Evolutionary conservation across 1,284 basidiomycete genomes (phyloP).

Genomic region (Jaminaea rosea): DNA sequence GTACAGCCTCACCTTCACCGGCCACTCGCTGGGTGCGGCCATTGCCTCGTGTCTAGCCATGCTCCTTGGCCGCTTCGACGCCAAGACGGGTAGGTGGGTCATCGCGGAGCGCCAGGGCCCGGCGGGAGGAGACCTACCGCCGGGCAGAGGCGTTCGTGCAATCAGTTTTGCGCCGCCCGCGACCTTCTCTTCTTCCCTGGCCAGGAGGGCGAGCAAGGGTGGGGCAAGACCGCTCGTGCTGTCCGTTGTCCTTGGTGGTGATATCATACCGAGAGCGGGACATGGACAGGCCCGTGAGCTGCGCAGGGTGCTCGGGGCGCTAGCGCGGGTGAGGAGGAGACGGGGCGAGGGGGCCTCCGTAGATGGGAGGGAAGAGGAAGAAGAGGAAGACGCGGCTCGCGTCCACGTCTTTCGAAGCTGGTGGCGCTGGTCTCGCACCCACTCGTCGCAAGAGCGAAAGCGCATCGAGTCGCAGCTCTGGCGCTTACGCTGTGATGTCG

Average conservation of each 20-base stretch:
- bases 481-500: conserved; percentile 41
- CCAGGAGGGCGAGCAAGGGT: conserved; percentile 18
- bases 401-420: conserved; percentile 37
- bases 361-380: conserved; percentile 6
- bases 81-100: conserved; percentile 28
- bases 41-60: conserved; percentile 41
- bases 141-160: conserved; percentile 31
- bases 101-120: no score
- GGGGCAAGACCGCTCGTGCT: conserved; percentile 31
- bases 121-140: conserved; percentile 34
- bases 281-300: conserved; percentile 43
- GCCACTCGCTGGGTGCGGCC: conserved; percentile 41
- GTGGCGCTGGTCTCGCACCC: conserved; percentile 30
- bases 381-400: conserved; percentile 21
- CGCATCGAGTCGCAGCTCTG: conserved; percentile 38
- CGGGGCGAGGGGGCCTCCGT: conserved; percentile 8
- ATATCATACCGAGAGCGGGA: conserved; percentile 40
- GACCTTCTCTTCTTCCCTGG: conserved; percentile 34
- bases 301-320: conserved; percentile 40
- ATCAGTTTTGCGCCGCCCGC: conserved; percentile 44
- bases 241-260: conserved; percentile 34
- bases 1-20: conserved; percentile 41
- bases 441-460: conserved; percentile 10
- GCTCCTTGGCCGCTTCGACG: conserved; percentile 36
- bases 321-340: conserved; percentile 37